phyloP scores from a whole-genome alignment of 2,329 filamentous ascomycete species.

The Chrysoporthe cubensis region DNA sequence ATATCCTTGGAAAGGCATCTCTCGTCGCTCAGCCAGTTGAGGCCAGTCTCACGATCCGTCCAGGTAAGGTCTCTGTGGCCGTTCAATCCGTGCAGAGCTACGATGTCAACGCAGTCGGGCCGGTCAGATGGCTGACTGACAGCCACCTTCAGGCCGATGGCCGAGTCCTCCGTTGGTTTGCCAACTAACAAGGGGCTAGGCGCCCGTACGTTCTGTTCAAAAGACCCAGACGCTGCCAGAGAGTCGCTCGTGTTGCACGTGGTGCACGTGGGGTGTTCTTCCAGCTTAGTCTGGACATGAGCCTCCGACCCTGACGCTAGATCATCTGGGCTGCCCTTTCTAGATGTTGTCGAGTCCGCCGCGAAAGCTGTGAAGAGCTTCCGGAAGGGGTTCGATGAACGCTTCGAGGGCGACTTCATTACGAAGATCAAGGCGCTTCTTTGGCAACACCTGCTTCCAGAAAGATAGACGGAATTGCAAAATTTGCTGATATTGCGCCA shows the following conservation, averaged over 20 bases:
- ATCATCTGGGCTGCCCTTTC: not conserved
- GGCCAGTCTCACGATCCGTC: not conserved
- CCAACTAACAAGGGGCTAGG: not conserved
- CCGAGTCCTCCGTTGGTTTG: not conserved
- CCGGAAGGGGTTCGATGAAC: not conserved
- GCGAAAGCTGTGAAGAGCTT: not conserved
- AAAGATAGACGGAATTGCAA: not conserved
- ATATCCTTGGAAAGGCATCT: not conserved
- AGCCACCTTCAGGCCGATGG: not conserved
- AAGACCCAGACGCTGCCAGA: not conserved
- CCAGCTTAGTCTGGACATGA: not conserved
- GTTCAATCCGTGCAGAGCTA: not conserved
- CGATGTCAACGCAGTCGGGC: not conserved
- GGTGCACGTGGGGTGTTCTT: not conserved
- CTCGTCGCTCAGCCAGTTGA: slow-evolving; percentile 4
- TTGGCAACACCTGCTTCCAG: not conserved
- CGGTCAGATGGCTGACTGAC: not conserved
- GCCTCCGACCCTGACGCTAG: not conserved
- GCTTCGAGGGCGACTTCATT: not conserved
- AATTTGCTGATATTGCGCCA: not conserved
- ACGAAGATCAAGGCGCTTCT: not conserved
- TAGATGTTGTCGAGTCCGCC: not conserved
- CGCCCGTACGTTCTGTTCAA: not conserved
- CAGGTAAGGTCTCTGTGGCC: not conserved
- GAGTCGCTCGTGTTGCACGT: not conserved